Evolutionary conservation across 495 filamentous ascomycete species (phyloP), one percentile per base, ranked within the genome.

Genomic region (Talaromyces borbonicus): DNA sequence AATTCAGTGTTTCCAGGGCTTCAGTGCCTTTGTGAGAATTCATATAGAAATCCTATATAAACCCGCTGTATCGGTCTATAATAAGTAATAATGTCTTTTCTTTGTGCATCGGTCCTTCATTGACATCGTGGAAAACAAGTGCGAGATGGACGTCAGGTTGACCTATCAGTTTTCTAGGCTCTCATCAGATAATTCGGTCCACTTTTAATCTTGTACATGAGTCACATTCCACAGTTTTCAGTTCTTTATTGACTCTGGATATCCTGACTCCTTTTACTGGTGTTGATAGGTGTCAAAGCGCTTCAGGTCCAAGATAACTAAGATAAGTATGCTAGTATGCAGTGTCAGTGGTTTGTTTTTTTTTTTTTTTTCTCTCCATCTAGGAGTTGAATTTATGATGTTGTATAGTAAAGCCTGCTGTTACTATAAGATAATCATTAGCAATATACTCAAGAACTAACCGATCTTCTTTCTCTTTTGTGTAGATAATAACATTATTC

Each of bases 281-380:
- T 11, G n/a, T 42, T 22, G 24, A 19, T 22, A 42, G 39, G 18
- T 42, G 39, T 42, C 24, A 8, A 24, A 42, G 39, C n/a, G 39
- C 39, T 42, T 42, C 18, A 19, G 39, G 39, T n/a, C 39, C 39
- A n/a, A 20, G 39, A 42, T 42, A 20, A n/a, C 39, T 20, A 18
- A 42, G 39, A 12, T 20, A 24, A 42, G 24, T 11, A 24, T 23
- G 39, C 39, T n/a, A 42, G 24, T 11, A 22, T 24, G 24, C 24
- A n/a, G 39, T 24, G 19, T 42, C 18, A n/a, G 24, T 24, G 19
- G 19, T 22, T n/a, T 19, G 18, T 16, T 19, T 20, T 42, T 42
- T 42, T 42, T 20, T 42, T 16, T 19, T 20, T 42, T 42, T 42
- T 42, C 39, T 42, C 24, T 42, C 39, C 18, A 24, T 42, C 19